Percentiles rank a stretch among this genome's conserved stretches.
Conservation (phyloP, 176 grass and related monocot genomes). For the Hordeum vulgare region MorexV3_pseudomolecules_assembly NC_058519.1:538514089-538514588, state of each 20-base stretch:
- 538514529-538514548: not conserved
- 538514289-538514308: not conserved
- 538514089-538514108: too few relatives aligned
- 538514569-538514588: slow-evolving; percentile 6
- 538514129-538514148: too few relatives aligned
- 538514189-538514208: too few relatives aligned
- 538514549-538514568: not conserved
- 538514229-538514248: not conserved
- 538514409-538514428: not conserved
- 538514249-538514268: not conserved
- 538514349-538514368: not conserved
- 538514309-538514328: not conserved
- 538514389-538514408: not conserved
- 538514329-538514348: not conserved
- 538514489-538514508: not conserved
- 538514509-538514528: not conserved
- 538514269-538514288: not conserved
- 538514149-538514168: too few relatives aligned
- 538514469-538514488: not conserved
- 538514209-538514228: not conserved
- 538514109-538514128: too few relatives aligned
- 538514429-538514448: not conserved
- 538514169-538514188: too few relatives aligned
- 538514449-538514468: not conserved
- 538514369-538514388: slow-evolving; percentile 7